Evolutionary conservation across 768 basidiomycete genomes (phyloP).

Genomic region (Hypsizygus marmoreus): DNA sequence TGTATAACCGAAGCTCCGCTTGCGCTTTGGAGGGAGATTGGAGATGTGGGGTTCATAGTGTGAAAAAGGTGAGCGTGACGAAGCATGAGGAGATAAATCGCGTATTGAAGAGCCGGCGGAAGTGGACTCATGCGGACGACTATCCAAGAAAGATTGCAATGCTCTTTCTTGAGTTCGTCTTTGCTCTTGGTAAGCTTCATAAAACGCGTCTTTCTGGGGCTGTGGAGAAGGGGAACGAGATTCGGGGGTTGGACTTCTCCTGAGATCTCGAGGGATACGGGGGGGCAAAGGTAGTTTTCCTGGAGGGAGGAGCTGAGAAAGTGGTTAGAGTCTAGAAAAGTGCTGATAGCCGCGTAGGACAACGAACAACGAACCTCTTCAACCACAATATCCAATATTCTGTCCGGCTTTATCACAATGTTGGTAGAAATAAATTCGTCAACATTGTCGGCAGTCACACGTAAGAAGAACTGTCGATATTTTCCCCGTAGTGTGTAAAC

Average conservation of each 20-base stretch:
- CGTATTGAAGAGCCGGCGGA: too few relatives aligned
- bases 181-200: conserved; percentile 1
- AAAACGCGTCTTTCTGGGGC: conserved; percentile 8
- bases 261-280: conserved; percentile 29
- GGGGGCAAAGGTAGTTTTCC: conserved; percentile 34
- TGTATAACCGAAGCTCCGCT: too few relatives aligned
- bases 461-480: conserved; percentile 70
- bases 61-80: too few relatives aligned
- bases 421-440: conserved; percentile 58
- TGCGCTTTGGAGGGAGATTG: too few relatives aligned
- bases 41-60: too few relatives aligned
- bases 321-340: conserved; percentile 4
- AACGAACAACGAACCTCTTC: conserved; percentile 49
- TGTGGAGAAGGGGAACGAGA: conserved; percentile 14
- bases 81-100: too few relatives aligned
- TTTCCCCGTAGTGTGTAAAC: conserved; percentile 67
- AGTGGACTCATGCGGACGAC: conserved; percentile 6
- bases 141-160: conserved; percentile 3
- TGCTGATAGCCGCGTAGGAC: neutral
- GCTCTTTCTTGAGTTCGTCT: conserved; percentile 3
- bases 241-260: conserved; percentile 17
- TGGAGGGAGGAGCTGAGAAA: conserved; percentile 33
- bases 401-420: conserved; percentile 52
- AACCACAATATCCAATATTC: conserved; percentile 58
- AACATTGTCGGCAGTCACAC: conserved; percentile 53